phyloP scores from a whole-genome alignment of 73 alveolate genomes.

The Symbiodinium pilosum region DNA sequence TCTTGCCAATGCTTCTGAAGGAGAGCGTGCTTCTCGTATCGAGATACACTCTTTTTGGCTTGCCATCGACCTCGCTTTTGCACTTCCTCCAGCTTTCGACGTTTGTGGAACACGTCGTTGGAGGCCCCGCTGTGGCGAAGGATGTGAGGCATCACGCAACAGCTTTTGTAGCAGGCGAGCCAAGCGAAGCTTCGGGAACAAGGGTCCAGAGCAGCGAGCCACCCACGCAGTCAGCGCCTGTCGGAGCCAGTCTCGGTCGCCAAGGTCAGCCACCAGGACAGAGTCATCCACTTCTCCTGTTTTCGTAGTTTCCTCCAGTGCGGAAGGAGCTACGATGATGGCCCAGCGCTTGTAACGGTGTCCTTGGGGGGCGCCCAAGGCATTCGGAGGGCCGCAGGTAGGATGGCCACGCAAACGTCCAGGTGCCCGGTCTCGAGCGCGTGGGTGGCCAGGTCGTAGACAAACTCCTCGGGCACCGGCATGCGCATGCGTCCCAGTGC shows the following conservation, averaged over 20 bases:
- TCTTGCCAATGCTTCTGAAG: not conserved
- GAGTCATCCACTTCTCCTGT: constrained; percentile 31
- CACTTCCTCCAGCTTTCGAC: not conserved
- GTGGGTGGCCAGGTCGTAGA: not conserved
- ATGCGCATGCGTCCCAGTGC: not conserved
- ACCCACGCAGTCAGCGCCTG: not conserved
- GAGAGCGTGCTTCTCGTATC: constrained; percentile 26
- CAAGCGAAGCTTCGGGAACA: not conserved
- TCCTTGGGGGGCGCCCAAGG: not conserved
- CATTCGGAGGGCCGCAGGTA: constrained; percentile 41
- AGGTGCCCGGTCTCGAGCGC: not conserved
- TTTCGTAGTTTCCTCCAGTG: not conserved
- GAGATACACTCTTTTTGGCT: not conserved
- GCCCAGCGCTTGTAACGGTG: constrained; percentile 1
- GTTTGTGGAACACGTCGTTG: not conserved
- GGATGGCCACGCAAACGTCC: not conserved
- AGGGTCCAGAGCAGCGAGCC: not conserved
- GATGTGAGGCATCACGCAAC: not conserved
- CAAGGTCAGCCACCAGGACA: not conserved
- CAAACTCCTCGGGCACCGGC: constrained; percentile 45
- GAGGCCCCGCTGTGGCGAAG: constrained; percentile 13
- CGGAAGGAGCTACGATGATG: not conserved
- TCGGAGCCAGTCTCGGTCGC: not conserved
- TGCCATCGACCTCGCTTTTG: constrained; percentile 56
- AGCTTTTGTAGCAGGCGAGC: not conserved